phyloP scores from a whole-genome alignment of 228 moss, liverwort and hornwort genomes.

The Sphagnum magellanicum region DNA sequence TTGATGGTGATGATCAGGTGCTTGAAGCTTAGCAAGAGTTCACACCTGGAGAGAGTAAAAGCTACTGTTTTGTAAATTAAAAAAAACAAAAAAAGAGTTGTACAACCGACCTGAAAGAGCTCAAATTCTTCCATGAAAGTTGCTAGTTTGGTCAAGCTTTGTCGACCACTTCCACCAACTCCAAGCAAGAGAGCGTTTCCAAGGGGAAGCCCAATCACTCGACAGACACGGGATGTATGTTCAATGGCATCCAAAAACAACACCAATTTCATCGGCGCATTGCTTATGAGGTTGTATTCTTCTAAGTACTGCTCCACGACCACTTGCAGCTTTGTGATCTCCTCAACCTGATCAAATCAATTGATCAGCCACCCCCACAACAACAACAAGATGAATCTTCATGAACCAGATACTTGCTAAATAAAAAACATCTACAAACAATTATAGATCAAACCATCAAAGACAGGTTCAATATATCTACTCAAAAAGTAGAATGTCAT shows the following conservation, averaged over 20 bases:
- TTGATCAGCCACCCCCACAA: not conserved
- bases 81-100: too few species aligned
- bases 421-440: too few species aligned
- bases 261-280: conserved; percentile 86
- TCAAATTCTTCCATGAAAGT: conserved; percentile 77
- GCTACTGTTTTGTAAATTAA: too few species aligned
- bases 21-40: too few species aligned
- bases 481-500: too few species aligned
- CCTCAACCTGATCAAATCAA: conserved; percentile 31
- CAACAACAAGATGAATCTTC: too few species aligned
- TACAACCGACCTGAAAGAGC: conserved; percentile 53
- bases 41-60: too few species aligned
- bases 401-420: too few species aligned
- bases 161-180: conserved; percentile 86
- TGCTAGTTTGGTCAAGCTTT: conserved; percentile 73
- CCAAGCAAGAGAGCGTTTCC: conserved; percentile 84
- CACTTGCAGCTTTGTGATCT: conserved; percentile 52
- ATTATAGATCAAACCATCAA: too few species aligned
- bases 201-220: conserved; percentile 72
- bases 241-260: conserved; percentile 88
- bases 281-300: conserved; percentile 65
- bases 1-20: too few species aligned
- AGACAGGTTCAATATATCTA: too few species aligned
- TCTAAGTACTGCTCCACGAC: conserved; percentile 58
- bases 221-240: conserved; percentile 73